phyloP scores from a whole-genome alignment of 1,139 yeast genomes.

The Nadsonia starkeyi-henricii region DNA sequence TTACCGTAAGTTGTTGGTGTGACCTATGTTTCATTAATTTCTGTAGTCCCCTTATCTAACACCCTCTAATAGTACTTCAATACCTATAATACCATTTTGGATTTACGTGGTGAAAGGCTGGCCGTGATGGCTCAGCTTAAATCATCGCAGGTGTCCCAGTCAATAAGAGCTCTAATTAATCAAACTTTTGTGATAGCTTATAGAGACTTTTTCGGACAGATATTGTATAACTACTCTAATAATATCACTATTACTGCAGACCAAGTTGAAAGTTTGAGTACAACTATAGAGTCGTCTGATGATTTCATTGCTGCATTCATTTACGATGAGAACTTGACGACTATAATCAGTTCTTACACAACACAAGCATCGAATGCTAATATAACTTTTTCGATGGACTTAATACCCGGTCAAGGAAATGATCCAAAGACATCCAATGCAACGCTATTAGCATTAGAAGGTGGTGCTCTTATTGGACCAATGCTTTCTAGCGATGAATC shows the following conservation, averaged over 20 bases:
- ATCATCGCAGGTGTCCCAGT: conserved; percentile 65
- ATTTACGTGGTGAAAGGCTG: conserved; percentile 54
- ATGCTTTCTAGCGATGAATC: neutral
- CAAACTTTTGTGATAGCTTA: conserved; percentile 30
- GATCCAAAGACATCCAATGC: neutral
- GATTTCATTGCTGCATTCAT: conserved; percentile 15
- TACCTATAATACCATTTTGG: conserved; percentile 48
- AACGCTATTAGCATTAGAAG: neutral
- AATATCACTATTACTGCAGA: conserved; percentile 6
- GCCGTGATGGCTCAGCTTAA: conserved; percentile 70
- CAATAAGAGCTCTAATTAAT: conserved; percentile 45
- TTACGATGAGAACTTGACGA: conserved; percentile 11
- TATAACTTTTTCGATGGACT: conserved; percentile 2
- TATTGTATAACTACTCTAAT: conserved; percentile 18
- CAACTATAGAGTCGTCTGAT: conserved; percentile 16
- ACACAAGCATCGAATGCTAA: conserved; percentile 6
- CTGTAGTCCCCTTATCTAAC: neutral
- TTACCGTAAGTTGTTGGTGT: neutral
- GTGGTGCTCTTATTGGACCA: neutral
- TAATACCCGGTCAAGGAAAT: conserved; percentile 9
- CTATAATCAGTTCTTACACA: neutral
- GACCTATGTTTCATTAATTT: neutral
- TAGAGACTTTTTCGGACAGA: conserved; percentile 18
- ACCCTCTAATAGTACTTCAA: conserved; percentile 27
- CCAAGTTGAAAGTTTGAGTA: conserved; percentile 11